A percentile compares a stretch with the other conserved stretches of the same genome.
Evolutionary conservation across 495 filamentous ascomycete genomes (phyloP).

Genomic region (Hypoxylon intermedium): DNA sequence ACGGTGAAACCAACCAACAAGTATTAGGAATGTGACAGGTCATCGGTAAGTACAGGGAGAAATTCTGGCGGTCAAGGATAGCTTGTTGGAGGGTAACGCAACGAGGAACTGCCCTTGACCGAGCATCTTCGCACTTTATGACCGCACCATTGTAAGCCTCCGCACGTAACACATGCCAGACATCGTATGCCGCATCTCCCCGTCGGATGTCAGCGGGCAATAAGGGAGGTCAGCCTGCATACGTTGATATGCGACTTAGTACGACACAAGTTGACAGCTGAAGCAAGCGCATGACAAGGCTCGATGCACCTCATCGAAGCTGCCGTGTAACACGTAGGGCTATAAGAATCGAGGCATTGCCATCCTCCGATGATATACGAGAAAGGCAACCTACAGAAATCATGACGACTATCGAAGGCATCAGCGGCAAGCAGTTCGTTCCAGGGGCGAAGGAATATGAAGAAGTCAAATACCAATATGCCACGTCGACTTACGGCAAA

Average conservation of each 20-base stretch:
- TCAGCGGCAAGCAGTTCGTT: conserved; percentile 40
- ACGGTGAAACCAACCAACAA: neutral
- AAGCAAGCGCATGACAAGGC: conserved; percentile 2
- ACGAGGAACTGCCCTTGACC: neutral
- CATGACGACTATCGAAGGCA: conserved; percentile 42
- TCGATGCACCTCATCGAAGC: neutral
- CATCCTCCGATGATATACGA: neutral
- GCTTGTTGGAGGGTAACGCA: neutral
- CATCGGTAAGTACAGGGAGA: too few relatives aligned
- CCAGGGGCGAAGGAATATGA: conserved; percentile 40
- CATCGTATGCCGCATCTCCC: neutral
- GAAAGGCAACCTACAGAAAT: neutral
- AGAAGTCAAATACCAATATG: conserved; percentile 45
- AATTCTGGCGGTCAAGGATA: neutral
- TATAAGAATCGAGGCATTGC: conserved; percentile 13
- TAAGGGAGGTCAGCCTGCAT: conserved; percentile 5
- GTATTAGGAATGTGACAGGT: neutral
- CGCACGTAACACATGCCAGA: neutral
- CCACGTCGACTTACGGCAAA: conserved; percentile 44
- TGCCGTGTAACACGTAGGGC: neutral
- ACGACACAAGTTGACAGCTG: conserved; percentile 4
- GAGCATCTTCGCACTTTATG: neutral
- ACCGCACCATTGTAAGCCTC: neutral
- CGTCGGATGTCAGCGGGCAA: neutral
- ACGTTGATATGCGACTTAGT: conserved; percentile 2